Evolutionary conservation across 495 filamentous ascomycete species (phyloP), one percentile per base, ranked within the genome.

Genomic region (Neurospora sp.): DNA sequence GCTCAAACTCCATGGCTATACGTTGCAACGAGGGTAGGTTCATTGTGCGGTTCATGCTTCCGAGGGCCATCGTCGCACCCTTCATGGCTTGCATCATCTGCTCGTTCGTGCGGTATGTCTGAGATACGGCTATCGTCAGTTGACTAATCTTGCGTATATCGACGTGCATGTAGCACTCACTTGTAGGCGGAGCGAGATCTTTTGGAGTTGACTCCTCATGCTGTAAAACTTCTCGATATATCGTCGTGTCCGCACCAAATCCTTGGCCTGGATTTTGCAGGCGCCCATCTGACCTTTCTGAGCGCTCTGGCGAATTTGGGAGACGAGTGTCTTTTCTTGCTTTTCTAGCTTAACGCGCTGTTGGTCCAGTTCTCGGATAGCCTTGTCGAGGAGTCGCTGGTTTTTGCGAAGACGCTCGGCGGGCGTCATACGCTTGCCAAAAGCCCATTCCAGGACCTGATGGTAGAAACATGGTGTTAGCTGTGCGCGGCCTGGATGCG

Each of bases 51-150:
- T 99, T 99, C 96, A 99, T 99, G 81, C 90, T 94, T 12, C 94
- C 93, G 16, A 99, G 86, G 3, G 97, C 89, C 78, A 90, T 88
- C 0, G 96, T 98, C 5, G 96, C 96, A 69, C 96, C 96, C 79
- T 97, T 98, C 96, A 98, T 99, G 6, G 94, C 94, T 80, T 97
- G 93, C 94, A 97, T 97, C 96, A 99, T 99, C 82, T 97, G 94
- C 80, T 99, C 96, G 83, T 99, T 98, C 77, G 94, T 97, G 68
- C 96, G 90, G 44, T 98, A 94, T 41, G 96, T 98, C 91, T 97
- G 74, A 31, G 41, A n/a, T 69, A 48, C 39, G 40, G 70, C 68
- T 16, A 75, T 59, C 53, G 42, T 75, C 42, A 76, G 70, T 44
- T 44, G 68, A 69, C 74, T 1, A 37, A 5, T 18, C 3, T 2